Conservation (phyloP, 2,329 filamentous ascomycete genomes). For the Colletotrichum eremochloae region DNA sequence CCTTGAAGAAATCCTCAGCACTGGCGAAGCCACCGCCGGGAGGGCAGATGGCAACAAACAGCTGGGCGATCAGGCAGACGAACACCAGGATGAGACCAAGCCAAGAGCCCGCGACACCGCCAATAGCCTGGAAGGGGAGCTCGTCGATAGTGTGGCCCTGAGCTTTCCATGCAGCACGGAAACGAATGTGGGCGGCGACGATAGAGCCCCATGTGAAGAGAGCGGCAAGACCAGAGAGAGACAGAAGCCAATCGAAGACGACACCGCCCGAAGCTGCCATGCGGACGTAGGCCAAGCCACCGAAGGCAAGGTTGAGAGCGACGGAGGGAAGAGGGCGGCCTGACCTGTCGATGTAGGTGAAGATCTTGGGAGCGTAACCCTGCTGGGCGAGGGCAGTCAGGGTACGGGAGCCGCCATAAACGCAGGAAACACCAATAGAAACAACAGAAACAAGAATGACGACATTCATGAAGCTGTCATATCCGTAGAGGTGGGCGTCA, state of each 20-base stretch:
- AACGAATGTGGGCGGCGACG: conserved; percentile 76
- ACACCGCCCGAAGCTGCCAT: conserved; percentile 59
- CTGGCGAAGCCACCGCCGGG: conserved; percentile 50
- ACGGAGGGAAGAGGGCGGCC: conserved; percentile 65
- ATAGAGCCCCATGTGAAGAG: conserved; percentile 77
- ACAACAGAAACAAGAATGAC: conserved; percentile 68
- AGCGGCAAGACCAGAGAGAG: conserved; percentile 72
- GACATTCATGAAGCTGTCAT: conserved; percentile 66
- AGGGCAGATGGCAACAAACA: conserved; percentile 63
- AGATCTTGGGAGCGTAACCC: conserved; percentile 67
- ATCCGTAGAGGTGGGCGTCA: conserved; percentile 61
- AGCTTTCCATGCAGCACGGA: conserved; percentile 70
- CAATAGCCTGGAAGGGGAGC: conserved; percentile 72
- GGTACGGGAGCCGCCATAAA: conserved; percentile 69
- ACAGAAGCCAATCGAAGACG: conserved; percentile 75
- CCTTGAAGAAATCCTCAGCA: conserved; percentile 66
- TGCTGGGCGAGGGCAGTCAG: conserved; percentile 68
- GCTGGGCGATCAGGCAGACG: conserved; percentile 65
- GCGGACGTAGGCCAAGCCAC: conserved; percentile 62
- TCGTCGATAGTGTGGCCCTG: conserved; percentile 73
- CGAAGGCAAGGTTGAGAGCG: conserved; percentile 60
- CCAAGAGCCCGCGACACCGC: conserved; percentile 73
- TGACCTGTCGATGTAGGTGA: conserved; percentile 66
- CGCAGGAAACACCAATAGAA: conserved; percentile 66
- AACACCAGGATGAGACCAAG: conserved; percentile 70